Conservation (phyloP, 1,139 yeast species). For the Yamadazyma sp. region DNA sequence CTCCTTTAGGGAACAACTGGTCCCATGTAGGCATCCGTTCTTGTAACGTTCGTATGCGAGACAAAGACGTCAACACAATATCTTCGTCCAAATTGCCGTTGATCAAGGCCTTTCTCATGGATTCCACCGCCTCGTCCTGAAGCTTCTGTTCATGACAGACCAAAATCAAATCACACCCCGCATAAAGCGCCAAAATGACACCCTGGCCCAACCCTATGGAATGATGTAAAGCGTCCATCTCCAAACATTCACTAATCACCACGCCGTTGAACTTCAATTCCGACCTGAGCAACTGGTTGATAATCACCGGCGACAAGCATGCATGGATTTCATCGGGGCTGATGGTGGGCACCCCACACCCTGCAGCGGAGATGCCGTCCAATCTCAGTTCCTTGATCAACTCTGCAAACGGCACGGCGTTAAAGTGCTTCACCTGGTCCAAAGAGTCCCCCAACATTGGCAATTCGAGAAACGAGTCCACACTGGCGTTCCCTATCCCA, state of each 20-base stretch:
- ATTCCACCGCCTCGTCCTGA: constrained; percentile 60
- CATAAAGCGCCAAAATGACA: constrained; percentile 58
- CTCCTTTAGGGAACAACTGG: constrained; percentile 43
- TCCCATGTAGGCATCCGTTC: constrained; percentile 48
- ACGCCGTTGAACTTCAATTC: constrained; percentile 59
- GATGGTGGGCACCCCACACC: constrained; percentile 66
- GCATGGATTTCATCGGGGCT: constrained; percentile 65
- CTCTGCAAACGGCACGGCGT: constrained; percentile 53
- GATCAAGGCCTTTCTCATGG: constrained; percentile 52
- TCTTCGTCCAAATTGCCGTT: constrained; percentile 53
- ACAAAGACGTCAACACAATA: constrained; percentile 39
- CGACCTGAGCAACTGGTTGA: constrained; percentile 52
- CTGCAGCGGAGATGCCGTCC: constrained; percentile 65
- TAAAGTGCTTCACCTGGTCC: constrained; percentile 53
- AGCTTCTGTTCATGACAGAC: constrained; percentile 59
- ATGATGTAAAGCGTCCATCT: constrained; percentile 63
- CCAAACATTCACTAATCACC: constrained; percentile 64
- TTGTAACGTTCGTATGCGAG: constrained; percentile 48
- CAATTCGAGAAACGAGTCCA: constrained; percentile 56
- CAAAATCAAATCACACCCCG: constrained; percentile 67
- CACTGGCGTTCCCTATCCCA: constrained; percentile 64
- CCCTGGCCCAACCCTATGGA: constrained; percentile 69
- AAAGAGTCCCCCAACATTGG: constrained; percentile 61
- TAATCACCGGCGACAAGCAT: constrained; percentile 57
- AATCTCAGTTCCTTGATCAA: constrained; percentile 48